Evolutionary conservation across 306 rosid species (phyloP).

Genomic region (Urtica urens): DNA sequence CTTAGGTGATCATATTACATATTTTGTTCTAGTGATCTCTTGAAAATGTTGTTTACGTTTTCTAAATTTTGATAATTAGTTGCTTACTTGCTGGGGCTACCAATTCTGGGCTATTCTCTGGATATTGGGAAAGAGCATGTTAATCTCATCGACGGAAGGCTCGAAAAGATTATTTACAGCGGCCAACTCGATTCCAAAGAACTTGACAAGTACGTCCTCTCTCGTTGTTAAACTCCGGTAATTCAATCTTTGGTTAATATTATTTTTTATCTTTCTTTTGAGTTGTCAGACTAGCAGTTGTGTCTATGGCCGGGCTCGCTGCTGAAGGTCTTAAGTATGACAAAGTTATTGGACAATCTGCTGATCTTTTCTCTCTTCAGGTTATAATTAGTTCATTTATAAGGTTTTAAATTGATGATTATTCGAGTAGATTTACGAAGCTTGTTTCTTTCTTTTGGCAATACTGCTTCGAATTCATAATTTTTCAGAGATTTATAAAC

Average conservation of each 20-base stretch:
- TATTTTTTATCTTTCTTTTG: not conserved
- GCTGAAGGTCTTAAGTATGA: constrained; percentile 86
- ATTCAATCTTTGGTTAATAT: not conserved
- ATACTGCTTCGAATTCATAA: no score
- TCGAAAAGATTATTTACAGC: constrained; percentile 75
- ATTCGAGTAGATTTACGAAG: no score
- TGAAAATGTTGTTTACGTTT: constrained; percentile 22
- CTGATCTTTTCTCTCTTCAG: constrained; percentile 33
- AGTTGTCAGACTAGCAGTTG: constrained; percentile 56
- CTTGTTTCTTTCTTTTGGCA: not conserved
- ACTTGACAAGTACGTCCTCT: constrained; percentile 41
- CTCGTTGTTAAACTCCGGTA: not conserved
- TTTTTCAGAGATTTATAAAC: constrained; percentile 70
- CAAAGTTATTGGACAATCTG: constrained; percentile 86
- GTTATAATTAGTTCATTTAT: no score
- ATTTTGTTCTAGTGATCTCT: not conserved
- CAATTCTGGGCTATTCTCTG: constrained; percentile 66
- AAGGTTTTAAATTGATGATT: no score
- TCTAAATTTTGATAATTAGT: constrained; percentile 29
- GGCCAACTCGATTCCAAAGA: constrained; percentile 89
- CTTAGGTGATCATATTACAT: constrained; percentile 33
- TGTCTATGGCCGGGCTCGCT: constrained; percentile 91
- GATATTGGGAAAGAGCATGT: constrained; percentile 97
- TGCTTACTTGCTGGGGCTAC: constrained; percentile 84
- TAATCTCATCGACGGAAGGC: constrained; percentile 76